Base-by-base conservation (phyloP, 257 asterid species). In the Plantago major region DNA sequence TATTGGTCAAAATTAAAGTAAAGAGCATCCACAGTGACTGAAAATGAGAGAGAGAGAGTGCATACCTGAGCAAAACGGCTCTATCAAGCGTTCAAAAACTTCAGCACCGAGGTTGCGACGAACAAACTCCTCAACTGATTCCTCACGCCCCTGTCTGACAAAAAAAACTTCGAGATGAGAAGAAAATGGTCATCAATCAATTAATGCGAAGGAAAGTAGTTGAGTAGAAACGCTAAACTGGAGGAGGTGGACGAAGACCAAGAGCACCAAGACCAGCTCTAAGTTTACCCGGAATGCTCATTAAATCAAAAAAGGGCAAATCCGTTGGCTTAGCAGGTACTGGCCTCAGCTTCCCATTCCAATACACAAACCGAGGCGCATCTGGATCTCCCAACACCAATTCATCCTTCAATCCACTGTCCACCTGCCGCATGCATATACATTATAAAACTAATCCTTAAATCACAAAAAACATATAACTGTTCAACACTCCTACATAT, bases 251-350 rank as follows among this genome's bases (percentile, higher is more conserved):
- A 15, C 99, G 94, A 50, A 89, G 81, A 52, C 99, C 99, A 48
- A 87, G 16, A 22, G 99, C 99, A 64, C 99, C 97, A 76, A 92
- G 82, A 69, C 86, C 99, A 74, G 99, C 99, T 77, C 97, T 86
- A 63, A 92, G 69, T 69, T 92, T 92, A 0, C 94, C 99, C 62
- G 89, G 75, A 60, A 92, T 28, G 64, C 95, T 79, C 97, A 92
- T 83, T 79, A 92, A 73, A 71, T 92, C 96, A 70, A 92, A 92
- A 63, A 92, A 86, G 1, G 96, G 96, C 60, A 92, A 74, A 62
- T 92, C 99, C 11, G 79, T 43, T 22, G 60, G 91, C 62, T 76
- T 79, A 58, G 91, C 70, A 1, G 99, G 97, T 0, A 92, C 96
- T 10, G 99, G 94, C 79, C 96, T 84, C 77, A 92, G 75, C 84